Conservation (phyloP, 768 basidiomycete species). For the Lepiota subincarnata region DNA sequence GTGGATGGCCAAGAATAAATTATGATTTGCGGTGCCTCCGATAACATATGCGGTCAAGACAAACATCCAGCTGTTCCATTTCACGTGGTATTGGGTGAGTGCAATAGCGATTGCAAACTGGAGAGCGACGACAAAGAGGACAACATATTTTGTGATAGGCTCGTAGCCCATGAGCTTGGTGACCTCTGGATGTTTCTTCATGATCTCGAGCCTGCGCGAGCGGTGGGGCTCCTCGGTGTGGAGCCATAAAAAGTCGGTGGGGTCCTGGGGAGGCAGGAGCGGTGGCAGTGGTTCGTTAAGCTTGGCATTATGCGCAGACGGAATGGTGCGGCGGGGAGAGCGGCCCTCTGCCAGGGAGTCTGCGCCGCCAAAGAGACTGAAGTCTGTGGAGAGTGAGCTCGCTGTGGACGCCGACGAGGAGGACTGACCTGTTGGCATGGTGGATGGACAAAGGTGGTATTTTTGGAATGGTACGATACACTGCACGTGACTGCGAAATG, state of each 20-base stretch:
- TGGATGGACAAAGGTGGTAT: background rate
- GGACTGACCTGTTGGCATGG: background rate
- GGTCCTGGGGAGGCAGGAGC: constrained; percentile 51
- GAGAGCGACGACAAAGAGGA: constrained; percentile 73
- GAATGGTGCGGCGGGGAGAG: constrained; percentile 10
- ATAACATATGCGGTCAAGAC: constrained; percentile 75
- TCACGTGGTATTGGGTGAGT: background rate
- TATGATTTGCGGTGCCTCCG: constrained; percentile 96
- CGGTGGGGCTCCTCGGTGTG: constrained; percentile 99
- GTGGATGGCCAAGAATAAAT: constrained; percentile 96
- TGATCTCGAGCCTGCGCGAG: constrained; percentile 77
- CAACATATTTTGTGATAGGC: constrained; percentile 86
- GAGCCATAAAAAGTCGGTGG: constrained; percentile 89
- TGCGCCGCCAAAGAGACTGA: constrained; percentile 79
- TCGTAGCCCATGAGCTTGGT: constrained; percentile 96
- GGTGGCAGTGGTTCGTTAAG: background rate
- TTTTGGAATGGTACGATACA: constrained; percentile 9
- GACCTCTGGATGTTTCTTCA: constrained; percentile 95
- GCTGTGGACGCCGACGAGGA: background rate
- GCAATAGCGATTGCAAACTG: constrained; percentile 62
- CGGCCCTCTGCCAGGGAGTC: constrained; percentile 63
- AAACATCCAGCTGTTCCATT: constrained; percentile 49
- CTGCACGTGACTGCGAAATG: constrained; percentile 7
- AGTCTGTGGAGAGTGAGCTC: constrained; percentile 42
- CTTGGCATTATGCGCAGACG: background rate